Evolutionary conservation across 1,284 basidiomycete species (phyloP), one percentile per base, ranked within the genome.

Genomic region (Meira nashicola): DNA sequence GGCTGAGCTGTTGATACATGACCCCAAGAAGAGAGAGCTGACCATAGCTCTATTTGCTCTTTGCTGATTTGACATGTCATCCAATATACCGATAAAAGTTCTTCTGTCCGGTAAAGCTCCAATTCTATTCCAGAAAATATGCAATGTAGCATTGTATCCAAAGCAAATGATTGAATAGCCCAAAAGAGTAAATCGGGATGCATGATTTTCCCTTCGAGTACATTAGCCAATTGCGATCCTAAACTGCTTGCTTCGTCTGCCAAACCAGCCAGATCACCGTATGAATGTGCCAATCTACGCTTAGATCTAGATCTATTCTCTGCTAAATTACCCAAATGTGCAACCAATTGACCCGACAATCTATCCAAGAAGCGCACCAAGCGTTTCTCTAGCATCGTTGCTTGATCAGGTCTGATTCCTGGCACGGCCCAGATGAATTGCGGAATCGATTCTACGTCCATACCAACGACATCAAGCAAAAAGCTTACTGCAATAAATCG

Each of bases 61-160:
- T 48, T 23, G 17, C 17, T 21, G 21, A 48, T 48, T 48, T 23
- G 47, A 8, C 52, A 38, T 12, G 73, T 60, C 9, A 89, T 87
- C 86, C 88, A 89, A 78, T 89, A 89, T 4, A 87, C 85, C 63
- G 87, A 84, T 0, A 86, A 81, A 44, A 81, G 83, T 70, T 91
- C 89, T 43, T 86, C 83, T 0, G 80, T 75, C 8, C 83, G 81
- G 68, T 90, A 89, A 8, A 92, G 78, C 47, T 88, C 86, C 25
- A 90, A 80, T 71, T 90, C 88, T 64, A 89, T 87, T 1, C 88
- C 89, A 0, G 87, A 85, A 51, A 87, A 80, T 9, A 89, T 79
- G 17, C 90, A 81, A 64, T 91, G 87, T 40, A 84, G 82, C 10
- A 88, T 82, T 21, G 83, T 80, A 4, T 83, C 80, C 23, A 89